Conservation (phyloP, 2,329 filamentous ascomycete species). For the Colletotrichum gigasporum region DNA sequence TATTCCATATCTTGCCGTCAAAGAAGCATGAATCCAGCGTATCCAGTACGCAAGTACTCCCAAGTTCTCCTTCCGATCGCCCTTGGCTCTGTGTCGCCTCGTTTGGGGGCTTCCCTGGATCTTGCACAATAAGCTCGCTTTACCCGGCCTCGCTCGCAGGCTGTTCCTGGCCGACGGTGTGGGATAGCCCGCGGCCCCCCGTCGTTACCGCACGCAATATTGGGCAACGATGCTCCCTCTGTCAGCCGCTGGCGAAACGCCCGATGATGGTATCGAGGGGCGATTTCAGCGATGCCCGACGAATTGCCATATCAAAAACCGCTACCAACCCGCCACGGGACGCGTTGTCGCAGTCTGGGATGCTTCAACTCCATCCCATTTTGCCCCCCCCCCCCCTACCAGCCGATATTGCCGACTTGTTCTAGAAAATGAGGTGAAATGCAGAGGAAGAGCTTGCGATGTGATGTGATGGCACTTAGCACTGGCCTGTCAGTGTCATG, state of each 20-base stretch:
- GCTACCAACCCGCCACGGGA: neutral
- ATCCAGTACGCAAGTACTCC: neutral
- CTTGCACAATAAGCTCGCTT: slow-evolving; percentile 2
- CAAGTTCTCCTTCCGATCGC: neutral
- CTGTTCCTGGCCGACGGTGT: neutral
- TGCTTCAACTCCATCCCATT: neutral
- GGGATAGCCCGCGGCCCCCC: neutral
- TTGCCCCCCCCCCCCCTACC: neutral
- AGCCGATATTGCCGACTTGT: neutral
- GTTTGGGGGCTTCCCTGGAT: slow-evolving; percentile 12
- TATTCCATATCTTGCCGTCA: neutral
- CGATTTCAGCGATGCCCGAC: neutral
- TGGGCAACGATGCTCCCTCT: neutral
- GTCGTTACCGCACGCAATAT: neutral
- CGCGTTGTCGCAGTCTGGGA: neutral
- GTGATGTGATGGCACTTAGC: neutral
- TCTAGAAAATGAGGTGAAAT: slow-evolving; percentile 8
- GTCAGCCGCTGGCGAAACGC: slow-evolving; percentile 2
- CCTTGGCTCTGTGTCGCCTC: neutral
- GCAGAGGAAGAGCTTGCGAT: neutral
- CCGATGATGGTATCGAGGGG: neutral
- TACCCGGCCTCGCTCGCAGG: slow-evolving; percentile 1
- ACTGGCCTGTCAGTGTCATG: slow-evolving; percentile 16
- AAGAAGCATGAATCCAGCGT: neutral
- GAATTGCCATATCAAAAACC: neutral